Percentiles rank a stretch among this genome's conserved stretches.
phyloP scores from a whole-genome alignment of 257 asterid species.

The Misopates orontium region DNA sequence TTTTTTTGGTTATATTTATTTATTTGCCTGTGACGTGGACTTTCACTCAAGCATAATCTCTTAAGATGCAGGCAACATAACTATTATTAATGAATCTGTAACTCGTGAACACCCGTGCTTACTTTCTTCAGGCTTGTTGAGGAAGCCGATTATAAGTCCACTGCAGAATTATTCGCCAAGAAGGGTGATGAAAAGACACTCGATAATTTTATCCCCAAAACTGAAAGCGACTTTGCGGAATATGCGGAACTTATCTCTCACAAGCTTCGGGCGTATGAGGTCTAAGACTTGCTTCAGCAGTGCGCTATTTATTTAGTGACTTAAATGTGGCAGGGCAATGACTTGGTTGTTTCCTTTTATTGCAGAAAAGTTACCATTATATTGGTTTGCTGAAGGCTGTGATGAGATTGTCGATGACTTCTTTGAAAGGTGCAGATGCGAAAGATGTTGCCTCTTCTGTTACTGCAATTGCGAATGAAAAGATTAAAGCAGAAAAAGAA shows the following conservation, averaged over 20 bases:
- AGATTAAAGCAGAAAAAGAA: slow-evolving; percentile 93
- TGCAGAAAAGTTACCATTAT: slow-evolving; percentile 93
- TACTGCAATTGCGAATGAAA: slow-evolving; percentile 95
- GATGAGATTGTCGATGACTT: slow-evolving; percentile 78
- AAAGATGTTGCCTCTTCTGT: slow-evolving; percentile 87
- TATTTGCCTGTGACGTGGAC: too few relatives aligned
- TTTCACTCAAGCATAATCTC: too few relatives aligned
- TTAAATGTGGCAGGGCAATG: slow-evolving; percentile 5
- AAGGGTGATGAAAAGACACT: slow-evolving; percentile 68
- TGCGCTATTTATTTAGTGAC: background rate
- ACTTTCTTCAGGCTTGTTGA: slow-evolving; percentile 75
- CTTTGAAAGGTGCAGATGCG: slow-evolving; percentile 88
- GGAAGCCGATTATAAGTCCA: slow-evolving; percentile 92
- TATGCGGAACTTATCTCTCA: slow-evolving; percentile 84
- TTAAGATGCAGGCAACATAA: too few relatives aligned
- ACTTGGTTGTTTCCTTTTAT: slow-evolving; percentile 13
- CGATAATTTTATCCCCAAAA: slow-evolving; percentile 86
- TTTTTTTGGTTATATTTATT: too few relatives aligned
- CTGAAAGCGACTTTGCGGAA: slow-evolving; percentile 76
- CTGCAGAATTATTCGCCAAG: slow-evolving; percentile 78
- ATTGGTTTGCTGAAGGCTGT: slow-evolving; percentile 79
- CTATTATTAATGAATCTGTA: too few relatives aligned
- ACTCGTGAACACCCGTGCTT: background rate
- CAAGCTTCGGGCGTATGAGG: slow-evolving; percentile 85
- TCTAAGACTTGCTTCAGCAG: slow-evolving; percentile 29